Evolutionary conservation across 2,329 filamentous ascomycete genomes (phyloP).

Genomic region (Colletotrichum simmondsii): DNA sequence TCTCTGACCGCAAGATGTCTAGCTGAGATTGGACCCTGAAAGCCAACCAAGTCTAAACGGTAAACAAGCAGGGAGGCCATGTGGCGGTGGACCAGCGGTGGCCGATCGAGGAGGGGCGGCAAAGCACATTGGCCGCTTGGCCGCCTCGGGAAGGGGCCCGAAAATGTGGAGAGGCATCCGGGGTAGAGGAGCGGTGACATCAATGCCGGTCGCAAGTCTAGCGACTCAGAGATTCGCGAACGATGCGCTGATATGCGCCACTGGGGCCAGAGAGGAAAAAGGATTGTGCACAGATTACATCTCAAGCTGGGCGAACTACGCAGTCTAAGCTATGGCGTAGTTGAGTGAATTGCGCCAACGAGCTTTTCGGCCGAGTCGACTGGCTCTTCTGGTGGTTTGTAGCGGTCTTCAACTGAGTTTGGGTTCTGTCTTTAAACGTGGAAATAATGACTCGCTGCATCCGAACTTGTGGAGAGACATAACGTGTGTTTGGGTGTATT

Average conservation of each 20-base stretch:
- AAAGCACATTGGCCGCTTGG: constrained; percentile 32
- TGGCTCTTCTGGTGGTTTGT: background rate
- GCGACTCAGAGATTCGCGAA: background rate
- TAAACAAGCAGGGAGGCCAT: constrained; percentile 29
- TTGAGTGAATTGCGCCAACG: background rate
- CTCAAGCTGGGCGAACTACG: background rate
- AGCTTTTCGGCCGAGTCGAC: background rate
- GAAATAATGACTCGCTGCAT: background rate
- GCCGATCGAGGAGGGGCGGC: constrained; percentile 31
- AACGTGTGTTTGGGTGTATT: background rate
- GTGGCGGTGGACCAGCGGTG: constrained; percentile 28
- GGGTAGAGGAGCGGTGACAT: constrained; percentile 26
- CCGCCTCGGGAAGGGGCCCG: constrained; percentile 31
- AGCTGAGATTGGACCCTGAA: constrained; percentile 19
- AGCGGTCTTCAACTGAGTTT: background rate
- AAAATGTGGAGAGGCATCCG: constrained; percentile 29
- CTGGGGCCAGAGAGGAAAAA: background rate
- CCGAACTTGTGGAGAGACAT: background rate
- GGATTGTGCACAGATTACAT: background rate
- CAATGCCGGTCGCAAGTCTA: constrained; percentile 20
- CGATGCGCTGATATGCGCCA: constrained; percentile 21
- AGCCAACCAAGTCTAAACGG: background rate
- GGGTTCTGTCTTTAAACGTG: background rate
- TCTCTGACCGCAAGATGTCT: constrained; percentile 9
- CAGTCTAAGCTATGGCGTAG: constrained; percentile 9